These are phyloP conservation scores for Fibroporia radiculosa DNA, from an alignment of 768 basidiomycete species.

Conservation along the genomic window DNA sequence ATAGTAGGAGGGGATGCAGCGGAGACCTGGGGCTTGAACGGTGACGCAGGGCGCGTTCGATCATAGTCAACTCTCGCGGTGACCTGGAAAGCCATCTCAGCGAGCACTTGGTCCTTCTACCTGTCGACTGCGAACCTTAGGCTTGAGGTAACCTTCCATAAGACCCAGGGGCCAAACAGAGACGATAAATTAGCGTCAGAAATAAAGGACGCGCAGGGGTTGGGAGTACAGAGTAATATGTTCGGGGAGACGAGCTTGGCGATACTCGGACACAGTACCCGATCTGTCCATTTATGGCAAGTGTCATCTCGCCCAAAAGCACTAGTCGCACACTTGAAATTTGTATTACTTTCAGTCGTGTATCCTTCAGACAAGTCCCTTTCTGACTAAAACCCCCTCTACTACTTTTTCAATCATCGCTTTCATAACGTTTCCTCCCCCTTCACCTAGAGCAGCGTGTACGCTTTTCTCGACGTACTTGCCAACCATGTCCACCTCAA, in stretches of 20 bases:
- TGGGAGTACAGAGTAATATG: neutral
- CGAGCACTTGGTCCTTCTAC: constrained; percentile 2
- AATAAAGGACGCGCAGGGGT: neutral
- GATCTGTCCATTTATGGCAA: neutral
- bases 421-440: constrained; percentile 39
- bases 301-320: no score
- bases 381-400: constrained; percentile 41
- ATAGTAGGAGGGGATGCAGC: constrained; percentile 21
- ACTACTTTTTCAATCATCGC: constrained; percentile 51
- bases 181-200: neutral
- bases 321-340: no score
- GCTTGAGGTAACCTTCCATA: constrained; percentile 36
- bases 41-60: constrained; percentile 40
- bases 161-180: constrained; percentile 3
- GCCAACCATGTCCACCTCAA: constrained; percentile 93
- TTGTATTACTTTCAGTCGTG: no score
- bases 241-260: neutral
- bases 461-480: constrained; percentile 90
- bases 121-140: constrained; percentile 33
- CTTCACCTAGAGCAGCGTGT: constrained; percentile 51
- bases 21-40: constrained; percentile 29
- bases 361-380: constrained; percentile 27
- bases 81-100: constrained; percentile 33
- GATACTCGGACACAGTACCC: neutral
- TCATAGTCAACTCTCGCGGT: constrained; percentile 43